A percentile compares a stretch with the other conserved stretches of the same genome.
phyloP scores from a whole-genome alignment of 352 stramenopile species.

The Phytophthora fragariae region DNA sequence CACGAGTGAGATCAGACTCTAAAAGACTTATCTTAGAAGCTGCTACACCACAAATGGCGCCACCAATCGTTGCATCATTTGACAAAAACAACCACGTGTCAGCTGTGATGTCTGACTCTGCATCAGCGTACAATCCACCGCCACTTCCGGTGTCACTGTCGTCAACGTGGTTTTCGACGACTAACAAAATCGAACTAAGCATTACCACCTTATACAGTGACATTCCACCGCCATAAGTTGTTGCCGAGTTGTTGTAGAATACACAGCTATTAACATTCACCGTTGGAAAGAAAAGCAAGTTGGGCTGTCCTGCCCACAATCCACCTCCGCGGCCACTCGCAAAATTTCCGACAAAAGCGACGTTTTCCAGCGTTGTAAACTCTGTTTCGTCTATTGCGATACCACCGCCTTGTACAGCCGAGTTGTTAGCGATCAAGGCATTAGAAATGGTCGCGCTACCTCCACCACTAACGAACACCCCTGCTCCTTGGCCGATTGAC shows the following conservation, averaged over 20 bases:
- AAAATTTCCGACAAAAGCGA: conserved; percentile 35
- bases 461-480: conserved; percentile 39
- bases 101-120: conserved; percentile 7
- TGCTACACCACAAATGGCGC: conserved; percentile 34
- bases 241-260: conserved; percentile 59
- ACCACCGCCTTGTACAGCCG: conserved; percentile 40
- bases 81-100: conserved; percentile 43
- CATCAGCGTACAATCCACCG: conserved; percentile 35
- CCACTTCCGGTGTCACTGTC: conserved; percentile 32
- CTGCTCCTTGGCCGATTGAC: conserved; percentile 33
- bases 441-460: conserved; percentile 32
- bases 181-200: conserved; percentile 22
- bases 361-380: conserved; percentile 24
- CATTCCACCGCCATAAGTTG: conserved; percentile 34
- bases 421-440: conserved; percentile 37
- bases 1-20: conserved; percentile 30
- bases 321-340: conserved; percentile 38
- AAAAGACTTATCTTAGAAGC: conserved; percentile 30
- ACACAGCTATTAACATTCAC: conserved; percentile 24
- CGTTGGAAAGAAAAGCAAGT: conserved; percentile 4
- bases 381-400: conserved; percentile 34
- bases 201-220: conserved; percentile 21
- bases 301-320: conserved; percentile 23
- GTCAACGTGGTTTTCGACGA: conserved; percentile 46
- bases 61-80: conserved; percentile 43